Evolutionary conservation across 2,329 filamentous ascomycete genomes (phyloP).

Genomic region (Colletotrichum scovillei): DNA sequence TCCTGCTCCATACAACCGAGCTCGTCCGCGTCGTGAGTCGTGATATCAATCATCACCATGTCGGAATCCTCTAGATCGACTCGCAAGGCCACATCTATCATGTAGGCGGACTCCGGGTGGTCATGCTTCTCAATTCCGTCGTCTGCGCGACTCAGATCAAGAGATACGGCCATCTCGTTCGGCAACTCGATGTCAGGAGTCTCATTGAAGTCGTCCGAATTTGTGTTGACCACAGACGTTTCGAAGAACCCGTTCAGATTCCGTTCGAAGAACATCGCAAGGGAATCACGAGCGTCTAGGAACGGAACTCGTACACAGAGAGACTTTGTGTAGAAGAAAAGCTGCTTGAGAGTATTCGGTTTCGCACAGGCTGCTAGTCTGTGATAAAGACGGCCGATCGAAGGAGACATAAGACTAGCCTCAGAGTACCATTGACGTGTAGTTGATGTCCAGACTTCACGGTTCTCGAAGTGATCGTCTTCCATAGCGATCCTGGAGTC

Average conservation of each 20-base stretch:
- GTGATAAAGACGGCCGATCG: slow-evolving; percentile 84
- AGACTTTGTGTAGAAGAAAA: slow-evolving; percentile 79
- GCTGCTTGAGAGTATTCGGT: slow-evolving; percentile 75
- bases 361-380: slow-evolving; percentile 84
- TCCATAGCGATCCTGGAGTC: slow-evolving; percentile 81
- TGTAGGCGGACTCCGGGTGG: too few relatives aligned
- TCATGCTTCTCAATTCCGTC: too few relatives aligned
- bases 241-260: slow-evolving; percentile 48
- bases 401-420: slow-evolving; percentile 80
- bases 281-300: slow-evolving; percentile 68
- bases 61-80: too few relatives aligned
- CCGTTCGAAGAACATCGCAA: slow-evolving; percentile 76
- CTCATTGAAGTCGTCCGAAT: too few relatives aligned
- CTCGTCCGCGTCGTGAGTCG: too few relatives aligned
- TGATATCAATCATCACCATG: too few relatives aligned
- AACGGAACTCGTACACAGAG: slow-evolving; percentile 78
- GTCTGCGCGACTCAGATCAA: too few relatives aligned
- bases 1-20: too few relatives aligned
- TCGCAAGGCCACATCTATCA: too few relatives aligned
- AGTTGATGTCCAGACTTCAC: slow-evolving; percentile 85
- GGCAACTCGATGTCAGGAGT: not conserved
- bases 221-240: too few relatives aligned
- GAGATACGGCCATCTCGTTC: too few relatives aligned
- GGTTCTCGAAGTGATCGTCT: slow-evolving; percentile 78
- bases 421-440: slow-evolving; percentile 87